Evolutionary conservation across 331 rosid species (phyloP), one percentile per base, ranked within the genome.

Genomic region (Quercus phellos): DNA sequence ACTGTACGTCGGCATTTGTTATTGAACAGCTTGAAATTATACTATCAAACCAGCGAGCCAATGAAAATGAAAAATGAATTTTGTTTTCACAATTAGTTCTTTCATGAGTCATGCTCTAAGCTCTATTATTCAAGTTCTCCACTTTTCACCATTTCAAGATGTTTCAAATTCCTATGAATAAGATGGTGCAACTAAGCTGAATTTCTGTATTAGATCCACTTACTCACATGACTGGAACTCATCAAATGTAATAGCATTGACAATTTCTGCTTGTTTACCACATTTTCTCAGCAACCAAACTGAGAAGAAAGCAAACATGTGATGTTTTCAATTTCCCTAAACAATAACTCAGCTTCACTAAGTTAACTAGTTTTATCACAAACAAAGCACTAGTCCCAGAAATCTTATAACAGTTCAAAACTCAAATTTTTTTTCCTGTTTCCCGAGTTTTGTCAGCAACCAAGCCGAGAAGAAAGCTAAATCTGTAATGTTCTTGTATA

Each of bases 21-120:
- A 93, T 55, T 7, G 93, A 92, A 84, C 98, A 95, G 74, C 78
- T 92, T 56, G 90, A 81, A 81, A 79, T 81, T 43, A 91, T 71
- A 69, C 85, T 46, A 11, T 73, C 81, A 81, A 87, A 82, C 80
- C 98, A 90, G 89, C 21, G 69, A 59, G 34, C 77, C 77, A 79
- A 51, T 70, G 67, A 64, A 77, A 67, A 66, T 16, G 53, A 16
- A 59, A 19, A 26, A 53, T 42, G 51, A 73, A 24, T 5, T 42
- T 66, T 21, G 19, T 11, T 26, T 50, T 54, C 75, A 64, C 35
- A 71, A 46, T 58, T 24, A 11, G 11, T 35, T n/a, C 22, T 46
- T 38, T 29, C 50, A 13, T 32, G 43, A 30, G 21, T 55, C 38
- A 38, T 43, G 56, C 24, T 59, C 16, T 9, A 29, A 22, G 30